Base-by-base conservation (phyloP, 129 eudicot species). In the Flaveria sonorensis region DNA sequence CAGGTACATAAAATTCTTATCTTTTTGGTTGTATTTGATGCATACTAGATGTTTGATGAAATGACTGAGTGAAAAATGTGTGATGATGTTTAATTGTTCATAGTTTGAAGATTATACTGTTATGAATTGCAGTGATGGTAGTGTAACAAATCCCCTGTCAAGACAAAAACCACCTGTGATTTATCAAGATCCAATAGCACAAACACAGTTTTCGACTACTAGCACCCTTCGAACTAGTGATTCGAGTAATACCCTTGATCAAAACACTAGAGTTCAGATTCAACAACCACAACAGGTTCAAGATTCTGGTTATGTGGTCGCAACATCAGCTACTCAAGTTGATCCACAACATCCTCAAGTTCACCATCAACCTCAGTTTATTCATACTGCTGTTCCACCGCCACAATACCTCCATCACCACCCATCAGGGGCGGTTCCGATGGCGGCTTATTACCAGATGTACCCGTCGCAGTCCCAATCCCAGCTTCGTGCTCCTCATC, bases 121-220 rank as follows among this genome's bases (percentile, higher is more conserved):
- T 59, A 69, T 43, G 50, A 70, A 70, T 53, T 82, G 70, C 89
- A 93, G 98, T 83, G 98, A 90, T 43, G 87, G 96, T 56, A 90
- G 96, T 77, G 70, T 82, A 30, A 70, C 86, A 32, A 88, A 87
- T 73, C 90, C 93, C 4, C 61, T 82, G 24, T 82, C 85, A 24
- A 81, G 87, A 72, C 79, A 82, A 81, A 88, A 72, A 40, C 88
- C 79, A 28, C 76, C 87, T 19, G 40, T 76, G 60, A 78, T 80
- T 66, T 82, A 86, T 81, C 96, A 85, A 61, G 96, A 92, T 48
- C 92, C 86, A 57, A 63, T 76, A 12, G 62, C 68, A 40, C 75
- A 77, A 77, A 43, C 36, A 6, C 81, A 77, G 6, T 69, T 42
- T 77, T 56, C 70, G 78, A 32, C 73, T 67, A 50, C 81, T 80